phyloP scores from a whole-genome alignment of 345 rosid genomes.

The Melastoma malabathricum region DNA sequence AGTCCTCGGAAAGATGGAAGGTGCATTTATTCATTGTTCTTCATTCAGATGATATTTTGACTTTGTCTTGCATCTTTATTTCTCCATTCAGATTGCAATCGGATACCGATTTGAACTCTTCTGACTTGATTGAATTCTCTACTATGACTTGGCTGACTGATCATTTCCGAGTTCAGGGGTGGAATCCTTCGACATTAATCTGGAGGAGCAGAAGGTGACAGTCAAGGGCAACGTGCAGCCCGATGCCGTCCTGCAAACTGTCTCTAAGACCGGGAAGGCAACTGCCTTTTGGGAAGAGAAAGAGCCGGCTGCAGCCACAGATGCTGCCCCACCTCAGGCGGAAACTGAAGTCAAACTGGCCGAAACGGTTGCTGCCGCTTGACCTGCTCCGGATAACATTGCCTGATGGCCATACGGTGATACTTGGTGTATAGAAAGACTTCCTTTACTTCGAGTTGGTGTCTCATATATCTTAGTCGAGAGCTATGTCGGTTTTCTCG shows the following conservation, averaged over 20 bases:
- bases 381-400: background rate
- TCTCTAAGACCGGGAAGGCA: constrained; percentile 68
- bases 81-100: background rate
- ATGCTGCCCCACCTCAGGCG: background rate
- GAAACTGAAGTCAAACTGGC: constrained; percentile 3
- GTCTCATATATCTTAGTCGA: no score
- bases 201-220: constrained; percentile 71
- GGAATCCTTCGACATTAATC: constrained; percentile 60
- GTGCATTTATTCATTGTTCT: constrained; percentile 13
- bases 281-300: constrained; percentile 84
- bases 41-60: background rate
- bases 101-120: no score
- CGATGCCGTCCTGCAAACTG: constrained; percentile 62
- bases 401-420: no score
- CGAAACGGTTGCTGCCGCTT: constrained; percentile 22
- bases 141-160: background rate
- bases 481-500: no score
- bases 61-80: background rate
- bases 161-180: constrained; percentile 37
- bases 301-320: constrained; percentile 20
- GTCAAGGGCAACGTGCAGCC: constrained; percentile 82
- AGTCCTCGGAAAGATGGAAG: constrained; percentile 79
- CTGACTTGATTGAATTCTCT: background rate
- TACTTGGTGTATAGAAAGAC: no score
- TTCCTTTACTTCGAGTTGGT: background rate